A percentile compares a stretch with the other conserved stretches of the same genome.
Evolutionary conservation across 1,284 basidiomycete species (phyloP).

Genomic region (Trametes polyzona): DNA sequence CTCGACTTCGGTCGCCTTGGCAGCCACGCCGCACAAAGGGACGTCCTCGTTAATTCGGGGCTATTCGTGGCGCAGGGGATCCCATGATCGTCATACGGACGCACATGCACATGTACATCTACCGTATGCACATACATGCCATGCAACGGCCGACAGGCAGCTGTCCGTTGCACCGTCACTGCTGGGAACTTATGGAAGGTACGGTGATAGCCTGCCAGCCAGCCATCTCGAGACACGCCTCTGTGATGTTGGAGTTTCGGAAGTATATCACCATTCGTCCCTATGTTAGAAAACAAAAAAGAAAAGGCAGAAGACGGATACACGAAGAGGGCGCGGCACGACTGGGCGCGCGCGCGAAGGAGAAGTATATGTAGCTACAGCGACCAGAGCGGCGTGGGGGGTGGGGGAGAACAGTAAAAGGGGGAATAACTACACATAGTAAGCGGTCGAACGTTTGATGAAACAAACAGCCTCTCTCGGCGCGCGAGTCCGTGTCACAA

Average conservation of each 20-base stretch:
- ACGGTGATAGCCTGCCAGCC: too few relatives aligned
- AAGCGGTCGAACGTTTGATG: too few relatives aligned
- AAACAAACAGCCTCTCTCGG: constrained; percentile 9
- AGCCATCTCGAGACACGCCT: not conserved
- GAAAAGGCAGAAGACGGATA: not conserved
- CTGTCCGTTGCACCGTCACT: not conserved
- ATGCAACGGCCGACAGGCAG: not conserved
- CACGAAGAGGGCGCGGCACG: not conserved
- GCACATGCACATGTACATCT: not conserved
- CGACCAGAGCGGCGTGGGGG: too few relatives aligned
- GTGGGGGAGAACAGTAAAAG: not conserved
- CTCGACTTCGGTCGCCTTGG: not conserved
- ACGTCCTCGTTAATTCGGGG: not conserved
- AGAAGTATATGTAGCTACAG: constrained; percentile 9
- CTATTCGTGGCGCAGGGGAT: not conserved
- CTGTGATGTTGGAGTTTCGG: not conserved
- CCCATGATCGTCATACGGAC: too few relatives aligned
- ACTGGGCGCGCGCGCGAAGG: not conserved
- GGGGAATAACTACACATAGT: not conserved
- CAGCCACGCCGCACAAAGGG: not conserved
- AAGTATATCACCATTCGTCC: constrained; percentile 1
- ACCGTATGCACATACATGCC: too few relatives aligned
- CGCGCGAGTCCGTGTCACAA: constrained; percentile 19
- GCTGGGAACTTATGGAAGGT: too few relatives aligned
- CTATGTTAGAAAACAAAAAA: not conserved